Base-by-base conservation (phyloP, 139 green algal genomes). In the Coelastrella sp. region DNA sequence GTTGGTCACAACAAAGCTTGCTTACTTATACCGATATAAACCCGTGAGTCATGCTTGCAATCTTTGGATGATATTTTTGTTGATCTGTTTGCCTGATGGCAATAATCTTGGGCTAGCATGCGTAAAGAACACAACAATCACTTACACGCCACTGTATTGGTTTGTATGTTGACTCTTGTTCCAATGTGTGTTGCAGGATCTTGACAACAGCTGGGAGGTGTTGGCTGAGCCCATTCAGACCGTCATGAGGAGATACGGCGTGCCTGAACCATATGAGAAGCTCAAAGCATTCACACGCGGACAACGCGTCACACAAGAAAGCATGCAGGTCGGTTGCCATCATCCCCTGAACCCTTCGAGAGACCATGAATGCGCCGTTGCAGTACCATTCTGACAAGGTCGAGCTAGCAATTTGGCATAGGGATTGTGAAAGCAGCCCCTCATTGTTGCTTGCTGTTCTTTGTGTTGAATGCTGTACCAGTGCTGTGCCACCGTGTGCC, bases 181-280 rank as follows among this genome's bases (percentile, higher is more conserved):
- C 1, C 32, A 47, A 47, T 47, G 32, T 64, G 76, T 20, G 19
- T 5, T 22, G 81, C 94, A 19, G 88, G 97, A 99, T 93, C 91
- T 99, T 82, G 94, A 98, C 92, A 92, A 92, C 80, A 93, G 91
- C 58, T 99, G 97, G 97, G 97, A 99, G 93, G 93, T 99, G 66
- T 96, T 99, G 60, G 98, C 97, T 14, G 98, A 99, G 95, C 97
- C 98, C 64, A 98, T 99, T 71, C 98, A 99, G 94, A 99, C 98
- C 5, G 97, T 89, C 7, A 89, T 89, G 85, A 56, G 85, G 19
- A 71, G 97, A 22, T 98, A 99, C 90, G 97, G 91, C n/a, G 94
- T 99, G 13, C 93, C 95, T 8, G 96, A 99, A 92, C 97, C 98
- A 3, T 99, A 99, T 89, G 98, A 99, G 94, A 99, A 99, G 96